Conservation (phyloP, 2,329 filamentous ascomycete genomes). For the Fusarium temperatum region DNA sequence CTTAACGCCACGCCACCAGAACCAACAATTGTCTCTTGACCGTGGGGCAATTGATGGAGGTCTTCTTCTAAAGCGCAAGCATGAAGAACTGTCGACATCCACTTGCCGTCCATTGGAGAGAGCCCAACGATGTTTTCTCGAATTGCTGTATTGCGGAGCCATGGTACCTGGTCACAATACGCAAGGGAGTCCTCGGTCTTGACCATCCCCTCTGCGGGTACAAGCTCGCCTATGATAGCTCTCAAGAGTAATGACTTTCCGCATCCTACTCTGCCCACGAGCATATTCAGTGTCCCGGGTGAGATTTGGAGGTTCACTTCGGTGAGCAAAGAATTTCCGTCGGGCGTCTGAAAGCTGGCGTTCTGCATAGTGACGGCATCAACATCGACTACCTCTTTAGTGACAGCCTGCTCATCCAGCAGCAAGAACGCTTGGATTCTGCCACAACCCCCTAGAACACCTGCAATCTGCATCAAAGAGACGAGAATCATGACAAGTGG, state of each 20-base stretch:
- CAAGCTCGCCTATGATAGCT: slow-evolving; percentile 50
- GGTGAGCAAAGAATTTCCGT: slow-evolving; percentile 33
- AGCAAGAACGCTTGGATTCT: slow-evolving; percentile 48
- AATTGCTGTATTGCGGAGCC: slow-evolving; percentile 54
- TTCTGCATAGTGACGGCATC: neutral
- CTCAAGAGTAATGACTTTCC: slow-evolving; percentile 55
- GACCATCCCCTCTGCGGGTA: slow-evolving; percentile 40
- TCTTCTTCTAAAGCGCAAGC: slow-evolving; percentile 50
- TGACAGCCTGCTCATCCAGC: slow-evolving; percentile 31
- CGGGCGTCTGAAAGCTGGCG: slow-evolving; percentile 25
- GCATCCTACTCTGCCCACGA: slow-evolving; percentile 55
- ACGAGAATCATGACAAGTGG: slow-evolving; percentile 47
- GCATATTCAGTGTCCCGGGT: slow-evolving; percentile 44
- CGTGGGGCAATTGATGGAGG: slow-evolving; percentile 43
- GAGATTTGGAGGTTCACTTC: slow-evolving; percentile 38
- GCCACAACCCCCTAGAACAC: slow-evolving; percentile 45
- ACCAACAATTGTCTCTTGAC: slow-evolving; percentile 51
- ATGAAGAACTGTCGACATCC: slow-evolving; percentile 44
- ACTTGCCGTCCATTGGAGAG: slow-evolving; percentile 39
- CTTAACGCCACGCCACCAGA: slow-evolving; percentile 54
- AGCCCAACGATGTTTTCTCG: slow-evolving; percentile 51
- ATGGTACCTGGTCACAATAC: slow-evolving; percentile 56
- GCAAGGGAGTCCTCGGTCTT: slow-evolving; percentile 43
- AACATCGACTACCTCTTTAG: neutral
- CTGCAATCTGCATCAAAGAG: slow-evolving; percentile 47